phyloP scores from a whole-genome alignment of 2,329 filamentous ascomycete genomes.

The Nemania sp. region DNA sequence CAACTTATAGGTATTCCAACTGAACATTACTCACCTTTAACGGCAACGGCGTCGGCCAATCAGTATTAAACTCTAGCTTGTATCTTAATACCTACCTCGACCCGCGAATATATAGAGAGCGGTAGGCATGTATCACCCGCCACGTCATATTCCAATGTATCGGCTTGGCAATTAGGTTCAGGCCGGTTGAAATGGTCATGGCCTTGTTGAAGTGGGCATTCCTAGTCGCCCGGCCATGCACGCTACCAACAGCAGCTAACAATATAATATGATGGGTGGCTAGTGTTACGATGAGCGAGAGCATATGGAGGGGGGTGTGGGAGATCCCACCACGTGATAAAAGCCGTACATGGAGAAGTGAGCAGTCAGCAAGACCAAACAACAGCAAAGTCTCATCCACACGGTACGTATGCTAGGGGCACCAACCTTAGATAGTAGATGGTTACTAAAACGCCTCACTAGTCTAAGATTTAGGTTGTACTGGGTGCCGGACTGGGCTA shows the following conservation, averaged over 20 bases:
- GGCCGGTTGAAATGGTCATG: constrained; percentile 16
- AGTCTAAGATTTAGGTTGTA: constrained; percentile 26
- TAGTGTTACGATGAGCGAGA: constrained; percentile 18
- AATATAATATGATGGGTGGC: constrained; percentile 12
- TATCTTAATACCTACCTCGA: constrained; percentile 6
- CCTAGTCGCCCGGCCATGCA: constrained; percentile 15
- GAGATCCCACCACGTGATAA: constrained; percentile 3
- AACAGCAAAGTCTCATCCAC: not conserved
- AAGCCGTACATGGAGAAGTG: not conserved
- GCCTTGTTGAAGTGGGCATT: constrained; percentile 18
- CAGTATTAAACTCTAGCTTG: not conserved
- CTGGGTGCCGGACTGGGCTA: constrained; percentile 35
- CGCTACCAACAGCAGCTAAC: constrained; percentile 30
- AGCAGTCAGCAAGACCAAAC: constrained; percentile 1
- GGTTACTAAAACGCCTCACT: constrained; percentile 14
- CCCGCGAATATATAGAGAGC: constrained; percentile 7
- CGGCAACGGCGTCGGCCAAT: constrained; percentile 17
- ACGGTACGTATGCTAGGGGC: not conserved
- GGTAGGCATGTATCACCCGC: constrained; percentile 19
- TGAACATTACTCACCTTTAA: constrained; percentile 4
- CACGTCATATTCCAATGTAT: constrained; percentile 32
- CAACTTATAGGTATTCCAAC: not conserved
- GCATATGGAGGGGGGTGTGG: constrained; percentile 7
- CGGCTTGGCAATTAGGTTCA: constrained; percentile 21
- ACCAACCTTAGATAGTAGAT: constrained; percentile 12